Conservation (phyloP, 805 yeast genomes). For the Saturnispora mendoncae region DNA sequence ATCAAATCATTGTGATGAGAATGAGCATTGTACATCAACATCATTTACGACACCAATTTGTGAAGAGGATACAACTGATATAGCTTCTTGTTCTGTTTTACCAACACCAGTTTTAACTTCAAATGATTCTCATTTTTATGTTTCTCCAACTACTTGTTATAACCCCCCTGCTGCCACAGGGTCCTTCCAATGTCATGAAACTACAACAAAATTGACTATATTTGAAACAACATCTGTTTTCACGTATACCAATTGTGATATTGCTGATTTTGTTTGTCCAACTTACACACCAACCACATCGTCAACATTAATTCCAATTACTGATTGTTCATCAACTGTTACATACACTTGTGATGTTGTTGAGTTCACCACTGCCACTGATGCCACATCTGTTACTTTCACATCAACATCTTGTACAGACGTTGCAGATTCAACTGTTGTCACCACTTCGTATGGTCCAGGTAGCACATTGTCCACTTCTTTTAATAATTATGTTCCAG, state of each 20-base stretch:
- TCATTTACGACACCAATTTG: constrained; percentile 13
- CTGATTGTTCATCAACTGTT: constrained; percentile 4
- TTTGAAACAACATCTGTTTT: not conserved
- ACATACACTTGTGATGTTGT: constrained; percentile 5
- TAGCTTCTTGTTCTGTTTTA: constrained; percentile 12
- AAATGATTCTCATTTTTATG: constrained; percentile 5
- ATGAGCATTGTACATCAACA: constrained; percentile 13
- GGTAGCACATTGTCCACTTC: no score
- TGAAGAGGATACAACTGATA: constrained; percentile 1
- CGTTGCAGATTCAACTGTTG: not conserved
- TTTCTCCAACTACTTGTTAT: constrained; percentile 14
- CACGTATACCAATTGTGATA: constrained; percentile 14
- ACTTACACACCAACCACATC: not conserved
- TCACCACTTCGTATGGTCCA: no score
- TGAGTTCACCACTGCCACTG: not conserved
- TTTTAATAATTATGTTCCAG: no score
- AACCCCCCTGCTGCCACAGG: constrained; percentile 13
- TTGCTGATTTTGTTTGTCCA: constrained; percentile 11
- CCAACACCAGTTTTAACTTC: constrained; percentile 7
- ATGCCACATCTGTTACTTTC: not conserved
- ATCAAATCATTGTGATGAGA: constrained; percentile 12
- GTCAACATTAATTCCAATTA: not conserved
- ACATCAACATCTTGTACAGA: constrained; percentile 2
- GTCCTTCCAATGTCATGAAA: constrained; percentile 12
- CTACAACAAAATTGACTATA: constrained; percentile 10